These are phyloP conservation scores for Penicillium soppii DNA, from an alignment of 495 filamentous ascomycete species.

Conservation along the genomic window DNA sequence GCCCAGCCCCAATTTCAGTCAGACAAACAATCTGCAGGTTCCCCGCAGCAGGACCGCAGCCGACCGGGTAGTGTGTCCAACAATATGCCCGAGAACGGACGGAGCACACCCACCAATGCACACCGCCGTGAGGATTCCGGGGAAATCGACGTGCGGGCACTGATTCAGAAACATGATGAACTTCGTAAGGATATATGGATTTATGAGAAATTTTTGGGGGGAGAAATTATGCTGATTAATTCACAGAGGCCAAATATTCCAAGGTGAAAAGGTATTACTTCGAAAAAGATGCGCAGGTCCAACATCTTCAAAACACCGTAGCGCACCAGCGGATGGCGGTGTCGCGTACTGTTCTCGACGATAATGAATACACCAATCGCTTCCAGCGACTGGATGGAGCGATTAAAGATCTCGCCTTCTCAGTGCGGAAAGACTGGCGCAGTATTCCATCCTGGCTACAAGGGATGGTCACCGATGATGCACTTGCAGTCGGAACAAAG, in stretches of 20 bases:
- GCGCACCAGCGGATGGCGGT: conserved; percentile 93
- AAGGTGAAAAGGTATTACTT: conserved; percentile 98
- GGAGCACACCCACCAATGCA: conserved; percentile 59
- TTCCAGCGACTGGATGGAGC: conserved; percentile 93
- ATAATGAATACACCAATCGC: conserved; percentile 87
- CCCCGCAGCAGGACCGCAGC: conserved; percentile 12
- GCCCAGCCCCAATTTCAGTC: conserved; percentile 7
- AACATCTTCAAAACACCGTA: conserved; percentile 92
- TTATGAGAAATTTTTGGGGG: not conserved
- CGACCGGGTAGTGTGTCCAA: conserved; percentile 23
- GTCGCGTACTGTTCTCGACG: conserved; percentile 92
- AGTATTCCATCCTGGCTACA: conserved; percentile 75
- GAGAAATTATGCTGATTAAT: conserved; percentile 9
- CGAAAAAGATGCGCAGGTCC: conserved; percentile 89
- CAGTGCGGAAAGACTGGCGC: conserved; percentile 91
- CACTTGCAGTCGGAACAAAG: conserved; percentile 76
- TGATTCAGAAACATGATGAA: conserved; percentile 58
- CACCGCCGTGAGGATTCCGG: conserved; percentile 53
- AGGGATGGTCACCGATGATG: conserved; percentile 77
- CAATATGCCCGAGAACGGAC: conserved; percentile 48
- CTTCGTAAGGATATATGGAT: conserved; percentile 52
- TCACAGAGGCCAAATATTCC: conserved; percentile 85
- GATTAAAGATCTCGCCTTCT: conserved; percentile 91
- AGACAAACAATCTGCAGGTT: not conserved
- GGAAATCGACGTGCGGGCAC: conserved; percentile 45